Conservation (phyloP, 2,329 filamentous ascomycete genomes). For the Gliomastix tumulicola region DNA sequence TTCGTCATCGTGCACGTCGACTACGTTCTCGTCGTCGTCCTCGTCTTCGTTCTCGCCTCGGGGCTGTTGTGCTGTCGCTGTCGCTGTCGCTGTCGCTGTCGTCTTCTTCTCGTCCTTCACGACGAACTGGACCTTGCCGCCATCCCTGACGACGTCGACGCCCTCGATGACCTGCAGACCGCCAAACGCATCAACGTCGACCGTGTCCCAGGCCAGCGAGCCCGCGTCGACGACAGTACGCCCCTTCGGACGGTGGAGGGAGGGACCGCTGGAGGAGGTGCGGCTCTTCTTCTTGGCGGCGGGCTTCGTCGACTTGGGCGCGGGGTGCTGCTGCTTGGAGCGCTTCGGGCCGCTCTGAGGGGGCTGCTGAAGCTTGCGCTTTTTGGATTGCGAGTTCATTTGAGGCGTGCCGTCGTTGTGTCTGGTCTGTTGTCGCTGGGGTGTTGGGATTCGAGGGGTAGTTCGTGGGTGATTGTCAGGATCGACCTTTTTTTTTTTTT, state of each 20-base stretch:
- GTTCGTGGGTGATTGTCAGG: no score
- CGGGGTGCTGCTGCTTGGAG: conserved; percentile 9
- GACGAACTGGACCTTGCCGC: conserved; percentile 51
- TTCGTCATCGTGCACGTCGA: conserved; percentile 20
- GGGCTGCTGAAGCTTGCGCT: conserved; percentile 28
- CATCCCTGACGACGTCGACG: conserved; percentile 72
- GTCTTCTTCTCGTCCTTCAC: conserved; percentile 13
- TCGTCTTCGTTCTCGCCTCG: no score
- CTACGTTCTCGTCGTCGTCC: conserved; percentile 10
- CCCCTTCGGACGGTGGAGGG: no score
- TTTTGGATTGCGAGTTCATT: conserved; percentile 25
- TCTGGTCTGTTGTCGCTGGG: no score
- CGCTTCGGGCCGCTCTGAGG: conserved; percentile 26
- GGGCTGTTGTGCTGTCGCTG: conserved; percentile 26
- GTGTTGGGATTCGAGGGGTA: no score
- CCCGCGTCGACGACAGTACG: conserved; percentile 32
- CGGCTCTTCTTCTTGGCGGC: conserved; percentile 6
- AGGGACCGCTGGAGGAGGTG: no score
- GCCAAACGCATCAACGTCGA: conserved; percentile 82
- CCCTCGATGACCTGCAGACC: conserved; percentile 88
- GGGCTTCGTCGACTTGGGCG: conserved; percentile 18
- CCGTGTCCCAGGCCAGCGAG: conserved; percentile 57
- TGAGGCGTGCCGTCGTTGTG: no score
- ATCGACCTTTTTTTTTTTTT: no score
- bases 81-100: no score